Evolutionary conservation across 768 basidiomycete species (phyloP), one percentile per base, ranked within the genome.

Genomic region (Crassisporium funariophilum): DNA sequence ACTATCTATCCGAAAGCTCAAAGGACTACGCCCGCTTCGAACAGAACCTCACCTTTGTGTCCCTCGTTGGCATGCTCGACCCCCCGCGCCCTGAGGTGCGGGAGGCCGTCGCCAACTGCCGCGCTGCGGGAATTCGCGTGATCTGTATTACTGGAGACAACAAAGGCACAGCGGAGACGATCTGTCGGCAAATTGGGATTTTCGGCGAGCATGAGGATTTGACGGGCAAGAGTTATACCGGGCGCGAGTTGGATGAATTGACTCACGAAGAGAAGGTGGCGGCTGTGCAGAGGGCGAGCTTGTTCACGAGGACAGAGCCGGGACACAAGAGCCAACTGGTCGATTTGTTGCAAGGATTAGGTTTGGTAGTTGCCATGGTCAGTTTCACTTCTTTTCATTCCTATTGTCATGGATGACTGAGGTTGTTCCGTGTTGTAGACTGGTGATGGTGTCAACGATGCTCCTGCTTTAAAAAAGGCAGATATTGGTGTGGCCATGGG

Each of bases 401-500:
- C 17, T 31, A 19, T 29, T 34, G 9, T 35, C 35, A 17, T 41
- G 31, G 5, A 29, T 10, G 19, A 25, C 19, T 45, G 23, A 29
- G 35, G 11, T 4, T 15, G 22, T 25, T 8, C 35, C 37, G 35
- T 19, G 1, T 23, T 35, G 5, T 53, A 92, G 91, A 94, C 91
- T 46, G 94, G 93, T 48, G 95, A 98, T 62, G 95, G 95, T 57
- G 97, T 99, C 47, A 99, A 99, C 56, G 95, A 99, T 60, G 95
- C 97, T 2, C 95, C 95, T 24, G 97, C 95, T 0, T 70, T 99
- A 58, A 95, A 95, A 66, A 95, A 88, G 70, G 97, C 95, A 10
- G 93, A 95, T 58, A 99, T 99, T 58, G 95, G 95, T 66, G 88
- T 99, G 42, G 95, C 95, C 3, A 99, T 99, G 95, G 95, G 95